Evolutionary conservation across 2,329 filamentous ascomycete genomes (phyloP).

Genomic region (Penicillium frequentans): DNA sequence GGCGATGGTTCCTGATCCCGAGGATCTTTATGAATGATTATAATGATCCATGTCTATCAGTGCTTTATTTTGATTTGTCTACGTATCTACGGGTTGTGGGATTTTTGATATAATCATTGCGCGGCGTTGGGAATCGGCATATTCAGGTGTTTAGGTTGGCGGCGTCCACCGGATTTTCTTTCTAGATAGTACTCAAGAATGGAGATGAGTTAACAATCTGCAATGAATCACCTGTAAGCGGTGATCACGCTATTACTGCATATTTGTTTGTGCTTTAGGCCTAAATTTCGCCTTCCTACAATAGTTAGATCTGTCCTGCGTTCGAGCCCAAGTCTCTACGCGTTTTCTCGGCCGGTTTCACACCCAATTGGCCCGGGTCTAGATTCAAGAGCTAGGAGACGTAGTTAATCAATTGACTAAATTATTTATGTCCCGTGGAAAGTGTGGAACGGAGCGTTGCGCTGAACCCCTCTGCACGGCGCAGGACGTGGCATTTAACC

Average conservation of each 20-base stretch:
- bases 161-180: background rate
- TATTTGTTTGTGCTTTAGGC: background rate
- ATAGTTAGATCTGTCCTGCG: background rate
- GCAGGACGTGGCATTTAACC: conserved; percentile 44
- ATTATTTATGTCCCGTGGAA: background rate
- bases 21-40: conserved; percentile 36
- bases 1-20: conserved; percentile 38
- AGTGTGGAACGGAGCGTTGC: conserved; percentile 32
- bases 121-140: conserved; percentile 11
- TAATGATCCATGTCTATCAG: background rate
- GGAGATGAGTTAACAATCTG: background rate
- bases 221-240: background rate
- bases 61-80: background rate
- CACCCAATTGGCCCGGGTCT: background rate
- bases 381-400: background rate
- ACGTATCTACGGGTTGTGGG: background rate
- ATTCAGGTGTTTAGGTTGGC: conserved; percentile 7
- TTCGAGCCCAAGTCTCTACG: background rate
- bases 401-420: background rate
- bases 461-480: conserved; percentile 43
- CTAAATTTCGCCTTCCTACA: background rate
- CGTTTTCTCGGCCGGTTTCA: background rate
- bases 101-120: conserved; percentile 7
- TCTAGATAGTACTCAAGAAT: background rate
- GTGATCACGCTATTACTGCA: background rate